Conservation (phyloP, 768 basidiomycete species). For the Amanita thiersii region DNA sequence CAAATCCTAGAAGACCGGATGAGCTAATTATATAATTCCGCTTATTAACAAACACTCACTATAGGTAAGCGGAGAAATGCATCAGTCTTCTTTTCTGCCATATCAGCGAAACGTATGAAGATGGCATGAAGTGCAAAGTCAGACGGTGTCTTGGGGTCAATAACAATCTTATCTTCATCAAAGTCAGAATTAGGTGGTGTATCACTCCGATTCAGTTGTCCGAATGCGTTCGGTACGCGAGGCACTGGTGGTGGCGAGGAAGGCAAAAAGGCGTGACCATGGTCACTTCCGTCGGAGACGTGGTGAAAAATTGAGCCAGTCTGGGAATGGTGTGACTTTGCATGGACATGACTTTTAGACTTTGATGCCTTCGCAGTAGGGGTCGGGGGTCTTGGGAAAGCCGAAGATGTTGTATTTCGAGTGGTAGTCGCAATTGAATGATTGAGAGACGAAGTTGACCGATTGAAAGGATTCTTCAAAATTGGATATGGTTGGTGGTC, state of each 20-base stretch:
- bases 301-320: conserved; percentile 65
- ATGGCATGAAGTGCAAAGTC: conserved; percentile 87
- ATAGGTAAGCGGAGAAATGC: conserved; percentile 58
- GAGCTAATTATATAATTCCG: too few relatives aligned
- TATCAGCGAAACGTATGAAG: conserved; percentile 78
- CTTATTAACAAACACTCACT: conserved; percentile 36
- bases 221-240: conserved; percentile 59
- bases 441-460: conserved; percentile 69
- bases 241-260: conserved; percentile 75
- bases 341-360: conserved; percentile 47
- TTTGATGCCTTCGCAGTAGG: conserved; percentile 44
- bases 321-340: conserved; percentile 73
- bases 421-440: conserved; percentile 31
- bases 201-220: conserved; percentile 39
- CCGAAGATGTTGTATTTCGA: conserved; percentile 36
- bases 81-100: conserved; percentile 76
- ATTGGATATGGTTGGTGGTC: conserved; percentile 64
- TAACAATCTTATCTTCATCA: conserved; percentile 59
- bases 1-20: conserved; percentile 43
- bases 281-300: conserved; percentile 69
- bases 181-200: conserved; percentile 43
- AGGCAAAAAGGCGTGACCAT: conserved; percentile 38
- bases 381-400: conserved; percentile 52
- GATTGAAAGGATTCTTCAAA: conserved; percentile 76
- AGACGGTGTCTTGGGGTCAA: conserved; percentile 74